These are phyloP conservation scores for Chaetomium sp. DNA, from an alignment of 2,329 filamentous ascomycete species.

Conservation along the genomic window DNA sequence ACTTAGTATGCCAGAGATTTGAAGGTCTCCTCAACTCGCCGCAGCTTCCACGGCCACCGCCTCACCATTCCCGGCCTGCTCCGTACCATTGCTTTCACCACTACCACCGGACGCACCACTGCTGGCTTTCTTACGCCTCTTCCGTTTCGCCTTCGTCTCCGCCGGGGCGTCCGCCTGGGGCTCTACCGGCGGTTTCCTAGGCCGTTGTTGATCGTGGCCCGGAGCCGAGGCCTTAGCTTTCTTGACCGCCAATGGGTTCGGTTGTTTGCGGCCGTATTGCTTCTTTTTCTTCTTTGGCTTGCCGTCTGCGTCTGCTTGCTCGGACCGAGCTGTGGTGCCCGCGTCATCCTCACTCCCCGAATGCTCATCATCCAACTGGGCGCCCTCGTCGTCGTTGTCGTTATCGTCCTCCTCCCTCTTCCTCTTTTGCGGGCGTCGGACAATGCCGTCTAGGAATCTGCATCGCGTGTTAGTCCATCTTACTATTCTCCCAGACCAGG, in stretches of 20 bases:
- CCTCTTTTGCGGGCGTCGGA: slow-evolving; percentile 38
- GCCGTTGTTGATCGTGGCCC: slow-evolving; percentile 4
- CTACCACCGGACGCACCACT: slow-evolving; percentile 5
- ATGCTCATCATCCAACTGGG: slow-evolving; percentile 32
- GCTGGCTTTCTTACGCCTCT: slow-evolving; percentile 22
- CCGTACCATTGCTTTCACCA: slow-evolving; percentile 4
- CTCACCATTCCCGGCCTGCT: slow-evolving; percentile 5
- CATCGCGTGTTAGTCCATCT: slow-evolving; percentile 2
- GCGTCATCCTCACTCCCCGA: slow-evolving; percentile 25
- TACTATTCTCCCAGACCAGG: not conserved
- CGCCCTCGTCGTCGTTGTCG: too few relatives aligned
- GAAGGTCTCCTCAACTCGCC: not conserved
- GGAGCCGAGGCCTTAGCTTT: slow-evolving; percentile 29
- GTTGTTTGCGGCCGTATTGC: slow-evolving; percentile 27
- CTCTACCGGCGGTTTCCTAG: slow-evolving; percentile 20
- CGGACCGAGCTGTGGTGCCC: slow-evolving; percentile 23
- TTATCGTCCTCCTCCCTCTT: slow-evolving; percentile 37
- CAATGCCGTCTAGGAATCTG: slow-evolving; percentile 29
- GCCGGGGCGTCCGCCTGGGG: slow-evolving; percentile 26
- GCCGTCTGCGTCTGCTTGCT: slow-evolving; percentile 20
- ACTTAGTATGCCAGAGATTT: not conserved
- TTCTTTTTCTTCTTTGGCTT: slow-evolving; percentile 30
- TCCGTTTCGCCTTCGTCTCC: slow-evolving; percentile 25
- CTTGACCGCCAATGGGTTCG: slow-evolving; percentile 32
- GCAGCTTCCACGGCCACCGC: slow-evolving; percentile 1